These are phyloP conservation scores for Mycena crocata DNA, from an alignment of 768 basidiomycete genomes.

Conservation along the genomic window DNA sequence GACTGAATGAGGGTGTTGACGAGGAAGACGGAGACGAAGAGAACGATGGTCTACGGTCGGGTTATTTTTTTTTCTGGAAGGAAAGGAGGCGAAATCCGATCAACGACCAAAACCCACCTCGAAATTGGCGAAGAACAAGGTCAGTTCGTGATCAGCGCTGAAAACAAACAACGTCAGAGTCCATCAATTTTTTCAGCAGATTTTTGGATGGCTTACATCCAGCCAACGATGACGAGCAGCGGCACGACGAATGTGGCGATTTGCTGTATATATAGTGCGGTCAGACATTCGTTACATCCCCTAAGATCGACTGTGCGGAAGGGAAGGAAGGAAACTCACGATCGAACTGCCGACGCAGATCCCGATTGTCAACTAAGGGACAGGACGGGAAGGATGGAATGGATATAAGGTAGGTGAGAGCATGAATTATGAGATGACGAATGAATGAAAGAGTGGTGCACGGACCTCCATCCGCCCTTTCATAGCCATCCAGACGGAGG, in stretches of 20 bases:
- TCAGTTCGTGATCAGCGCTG: constrained; percentile 76
- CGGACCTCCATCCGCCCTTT: constrained; percentile 68
- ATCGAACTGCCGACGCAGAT: too few species aligned
- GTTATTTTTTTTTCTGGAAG: not conserved
- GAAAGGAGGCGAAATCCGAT: constrained; percentile 17
- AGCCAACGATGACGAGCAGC: constrained; percentile 87
- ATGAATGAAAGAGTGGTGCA: too few species aligned
- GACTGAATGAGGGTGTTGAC: constrained; percentile 85
- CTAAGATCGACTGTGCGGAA: not conserved
- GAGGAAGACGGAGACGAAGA: too few species aligned
- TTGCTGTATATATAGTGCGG: constrained; percentile 69
- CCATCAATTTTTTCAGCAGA: too few species aligned
- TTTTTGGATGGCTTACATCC: too few species aligned
- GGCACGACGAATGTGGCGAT: constrained; percentile 90
- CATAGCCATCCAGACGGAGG: constrained; percentile 91
- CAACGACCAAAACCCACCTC: constrained; percentile 72
- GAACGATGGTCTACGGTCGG: constrained; percentile 68
- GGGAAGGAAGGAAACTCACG: constrained; percentile 80
- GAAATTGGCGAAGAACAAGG: constrained; percentile 87
- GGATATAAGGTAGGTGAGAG: too few species aligned
- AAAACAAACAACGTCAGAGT: constrained; percentile 16
- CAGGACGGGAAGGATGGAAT: not conserved
- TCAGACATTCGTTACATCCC: not conserved
- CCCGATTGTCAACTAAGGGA: constrained; percentile 67
- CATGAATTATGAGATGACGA: too few species aligned